Percentiles rank a stretch among this genome's conserved stretches.
These are phyloP conservation scores for Leucoagaricus sp. DNA, from an alignment of 1,284 basidiomycete genomes.

Conservation along the genomic window DNA sequence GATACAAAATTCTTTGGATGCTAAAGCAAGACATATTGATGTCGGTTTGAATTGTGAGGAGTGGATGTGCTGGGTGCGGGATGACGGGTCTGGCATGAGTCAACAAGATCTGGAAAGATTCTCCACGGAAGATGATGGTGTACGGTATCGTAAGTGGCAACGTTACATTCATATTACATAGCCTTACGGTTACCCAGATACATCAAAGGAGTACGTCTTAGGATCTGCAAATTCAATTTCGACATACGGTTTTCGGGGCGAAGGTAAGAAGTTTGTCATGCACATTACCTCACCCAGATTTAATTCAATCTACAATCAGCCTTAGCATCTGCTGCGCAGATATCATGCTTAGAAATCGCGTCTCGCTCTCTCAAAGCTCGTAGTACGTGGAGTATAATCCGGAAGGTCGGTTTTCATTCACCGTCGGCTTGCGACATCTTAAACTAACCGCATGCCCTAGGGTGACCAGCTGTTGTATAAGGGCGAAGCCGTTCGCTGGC, in stretches of 20 bases:
- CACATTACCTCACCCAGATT: background rate
- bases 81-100: constrained; percentile 79
- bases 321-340: constrained; percentile 78
- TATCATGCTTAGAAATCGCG: constrained; percentile 75
- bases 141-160: constrained; percentile 63
- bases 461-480: constrained; percentile 66
- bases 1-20: constrained; percentile 82
- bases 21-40: constrained; percentile 60
- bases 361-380: constrained; percentile 62
- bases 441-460: constrained; percentile 36
- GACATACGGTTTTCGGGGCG: constrained; percentile 87
- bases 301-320: constrained; percentile 44
- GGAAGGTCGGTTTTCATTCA: constrained; percentile 58
- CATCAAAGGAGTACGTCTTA: constrained; percentile 68
- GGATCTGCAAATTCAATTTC: constrained; percentile 51
- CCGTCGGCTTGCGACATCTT: constrained; percentile 7
- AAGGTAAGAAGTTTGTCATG: constrained; percentile 56
- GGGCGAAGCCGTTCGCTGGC: constrained; percentile 74
- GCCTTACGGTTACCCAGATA: constrained; percentile 43
- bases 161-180: background rate
- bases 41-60: constrained; percentile 67
- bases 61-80: constrained; percentile 81
- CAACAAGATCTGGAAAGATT: constrained; percentile 58
- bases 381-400: constrained; percentile 71
- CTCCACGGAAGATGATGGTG: constrained; percentile 48